Percentiles rank a stretch among this genome's conserved stretches.
These are phyloP conservation scores for Fistulinella cinereoalba DNA, from an alignment of 1,284 basidiomycete species.

Conservation along the genomic window DNA sequence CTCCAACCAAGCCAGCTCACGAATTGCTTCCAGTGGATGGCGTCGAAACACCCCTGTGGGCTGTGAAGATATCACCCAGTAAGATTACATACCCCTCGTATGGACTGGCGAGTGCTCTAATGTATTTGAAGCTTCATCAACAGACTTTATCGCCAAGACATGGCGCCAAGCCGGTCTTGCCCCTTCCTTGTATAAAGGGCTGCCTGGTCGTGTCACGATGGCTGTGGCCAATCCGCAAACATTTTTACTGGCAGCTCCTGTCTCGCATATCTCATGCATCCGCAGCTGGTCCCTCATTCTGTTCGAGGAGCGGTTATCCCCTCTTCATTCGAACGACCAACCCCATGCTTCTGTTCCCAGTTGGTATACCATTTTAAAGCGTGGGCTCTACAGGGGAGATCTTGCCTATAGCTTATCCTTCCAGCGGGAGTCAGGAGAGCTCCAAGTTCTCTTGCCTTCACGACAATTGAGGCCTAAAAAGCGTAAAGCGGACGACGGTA, in stretches of 20 bases:
- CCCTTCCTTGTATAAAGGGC: background rate
- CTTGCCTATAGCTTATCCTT: background rate
- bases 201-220: background rate
- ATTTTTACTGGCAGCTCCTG: background rate
- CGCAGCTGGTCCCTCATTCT: background rate
- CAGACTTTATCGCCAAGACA: background rate
- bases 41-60: background rate
- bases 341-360: background rate
- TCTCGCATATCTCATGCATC: background rate
- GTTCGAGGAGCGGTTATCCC: background rate
- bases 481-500: background rate
- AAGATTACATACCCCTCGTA: background rate
- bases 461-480: background rate
- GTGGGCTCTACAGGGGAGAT: background rate
- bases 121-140: background rate
- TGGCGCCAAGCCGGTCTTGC: background rate
- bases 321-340: background rate
- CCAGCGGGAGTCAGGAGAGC: background rate
- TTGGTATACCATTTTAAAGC: background rate
- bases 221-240: background rate
- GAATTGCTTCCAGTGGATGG: too few relatives aligned
- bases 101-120: too few relatives aligned
- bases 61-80: background rate
- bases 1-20: too few relatives aligned
- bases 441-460: background rate